These are phyloP conservation scores for Flaveria ramosissima DNA, from an alignment of 129 eudicot genomes.

Conservation along the genomic window DNA sequence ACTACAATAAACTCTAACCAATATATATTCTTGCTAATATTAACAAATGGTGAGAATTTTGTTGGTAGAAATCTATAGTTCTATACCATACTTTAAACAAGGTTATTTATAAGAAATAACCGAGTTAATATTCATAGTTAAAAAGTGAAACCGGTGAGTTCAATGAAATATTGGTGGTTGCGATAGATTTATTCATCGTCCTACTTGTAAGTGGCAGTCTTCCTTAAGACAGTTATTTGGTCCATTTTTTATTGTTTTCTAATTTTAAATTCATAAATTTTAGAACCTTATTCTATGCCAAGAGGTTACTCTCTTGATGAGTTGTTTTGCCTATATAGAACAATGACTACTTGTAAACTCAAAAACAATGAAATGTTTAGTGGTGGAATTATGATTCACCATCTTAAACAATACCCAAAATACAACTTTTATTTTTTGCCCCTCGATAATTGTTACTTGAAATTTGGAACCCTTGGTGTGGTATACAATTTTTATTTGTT, in stretches of 20 bases:
- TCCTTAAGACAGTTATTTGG: background rate
- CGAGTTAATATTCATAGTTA: background rate
- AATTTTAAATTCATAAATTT: background rate
- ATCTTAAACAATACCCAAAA: background rate
- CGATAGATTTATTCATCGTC: constrained; percentile 2
- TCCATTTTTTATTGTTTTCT: background rate
- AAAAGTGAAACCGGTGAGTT: constrained; percentile 5
- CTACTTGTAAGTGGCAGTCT: background rate
- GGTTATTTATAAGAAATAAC: background rate
- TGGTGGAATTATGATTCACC: background rate
- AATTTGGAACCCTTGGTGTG: background rate
- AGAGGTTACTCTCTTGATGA: constrained; percentile 1
- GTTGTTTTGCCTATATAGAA: background rate
- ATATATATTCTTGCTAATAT: too few relatives aligned
- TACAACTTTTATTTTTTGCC: background rate
- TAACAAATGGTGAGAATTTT: background rate
- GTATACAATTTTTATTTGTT: background rate
- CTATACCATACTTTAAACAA: background rate
- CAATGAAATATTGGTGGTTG: constrained; percentile 12
- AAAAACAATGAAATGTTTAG: constrained; percentile 1
- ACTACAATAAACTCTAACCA: too few relatives aligned
- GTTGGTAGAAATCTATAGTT: background rate
- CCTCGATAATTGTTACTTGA: background rate
- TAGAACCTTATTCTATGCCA: background rate
- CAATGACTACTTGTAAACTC: background rate